phyloP scores from a whole-genome alignment of 2,329 filamentous ascomycete genomes.

The Verticillium alfalfae region DNA sequence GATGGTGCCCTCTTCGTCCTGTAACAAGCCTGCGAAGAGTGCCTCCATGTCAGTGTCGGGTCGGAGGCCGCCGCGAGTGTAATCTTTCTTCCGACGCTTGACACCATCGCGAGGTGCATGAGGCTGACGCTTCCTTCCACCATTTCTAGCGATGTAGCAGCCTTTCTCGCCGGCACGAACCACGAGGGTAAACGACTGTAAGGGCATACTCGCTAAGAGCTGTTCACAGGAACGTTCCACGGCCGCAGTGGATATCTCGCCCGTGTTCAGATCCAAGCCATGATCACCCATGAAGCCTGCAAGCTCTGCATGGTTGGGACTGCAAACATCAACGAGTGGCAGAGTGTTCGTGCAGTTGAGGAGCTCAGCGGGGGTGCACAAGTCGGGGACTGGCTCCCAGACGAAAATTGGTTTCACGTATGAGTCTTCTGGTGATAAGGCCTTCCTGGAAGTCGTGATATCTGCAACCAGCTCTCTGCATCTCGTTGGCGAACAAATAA shows the following conservation, averaged over 20 bases:
- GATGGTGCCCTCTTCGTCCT: slow-evolving; percentile 46
- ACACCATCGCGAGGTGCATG: slow-evolving; percentile 15
- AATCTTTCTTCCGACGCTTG: slow-evolving; percentile 36
- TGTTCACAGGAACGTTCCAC: slow-evolving; percentile 58
- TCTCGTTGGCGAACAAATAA: slow-evolving; percentile 75
- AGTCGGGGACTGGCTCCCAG: slow-evolving; percentile 93
- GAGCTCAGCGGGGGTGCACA: slow-evolving; percentile 67
- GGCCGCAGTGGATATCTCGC: slow-evolving; percentile 43
- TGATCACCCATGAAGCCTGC: slow-evolving; percentile 71
- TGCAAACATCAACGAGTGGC: slow-evolving; percentile 57
- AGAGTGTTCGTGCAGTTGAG: slow-evolving; percentile 60
- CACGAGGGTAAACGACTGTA: slow-evolving; percentile 61
- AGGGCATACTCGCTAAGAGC: slow-evolving; percentile 58
- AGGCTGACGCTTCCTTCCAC: slow-evolving; percentile 40
- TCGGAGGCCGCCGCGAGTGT: slow-evolving; percentile 45
- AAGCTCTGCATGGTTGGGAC: slow-evolving; percentile 87
- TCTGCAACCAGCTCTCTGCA: slow-evolving; percentile 70
- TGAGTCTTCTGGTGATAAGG: slow-evolving; percentile 21
- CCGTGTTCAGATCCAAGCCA: slow-evolving; percentile 49
- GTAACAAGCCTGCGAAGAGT: slow-evolving; percentile 52
- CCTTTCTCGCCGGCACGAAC: slow-evolving; percentile 68
- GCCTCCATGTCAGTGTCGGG: slow-evolving; percentile 59
- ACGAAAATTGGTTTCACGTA: slow-evolving; percentile 67
- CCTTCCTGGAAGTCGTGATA: slow-evolving; percentile 57
- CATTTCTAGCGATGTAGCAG: slow-evolving; percentile 59